Base-by-base conservation (phyloP, 2,329 filamentous ascomycete species). In the Apiospora kogelbergensis region DNA sequence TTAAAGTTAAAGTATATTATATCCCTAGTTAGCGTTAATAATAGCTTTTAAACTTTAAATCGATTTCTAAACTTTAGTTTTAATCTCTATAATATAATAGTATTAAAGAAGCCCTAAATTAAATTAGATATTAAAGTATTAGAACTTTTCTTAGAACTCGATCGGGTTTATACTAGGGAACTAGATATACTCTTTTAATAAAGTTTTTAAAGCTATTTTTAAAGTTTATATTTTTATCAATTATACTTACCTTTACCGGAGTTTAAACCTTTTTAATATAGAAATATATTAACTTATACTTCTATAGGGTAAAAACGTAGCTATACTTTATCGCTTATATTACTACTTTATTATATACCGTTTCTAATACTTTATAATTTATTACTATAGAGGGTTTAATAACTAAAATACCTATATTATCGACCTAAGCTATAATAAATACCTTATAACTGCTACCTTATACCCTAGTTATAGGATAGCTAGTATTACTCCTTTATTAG, bases 291-390 rank as follows among this genome's bases (percentile, higher is more conserved):
- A 66, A 22, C 4, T 44, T 22, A 22, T 44, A 66, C 17, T 66
- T 66, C 7, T 41, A 13, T 46, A 46, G 17, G 20, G 13, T 44
- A 22, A 66, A 46, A n/a, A 26, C 44, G 20, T 48, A 41, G 44
- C 44, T 10, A 44, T 41, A 68, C 22, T 20, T 41, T 63, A 63
- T 41, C 45, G 63, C 57, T 37, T n/a, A 30, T 57, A 67, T 67
- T 44, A 68, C 30, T 53, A 67, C 20, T 33, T 9, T 11, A 33
- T 33, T 33, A 37, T 67, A 44, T 10, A 20, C 15, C 41, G 4
- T 44, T 44, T 44, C 10, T 20, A 44, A 17, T 20, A 10, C 4
- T 20, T 44, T 20, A 44, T 44, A 10, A 44, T 10, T 44, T 44
- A 11, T 7, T 41, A 44, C 20, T 20, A 44, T 41, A 41, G 13